These are phyloP conservation scores for Priceomyces carsonii DNA, from an alignment of 805 yeast genomes.

Conservation along the genomic window DNA sequence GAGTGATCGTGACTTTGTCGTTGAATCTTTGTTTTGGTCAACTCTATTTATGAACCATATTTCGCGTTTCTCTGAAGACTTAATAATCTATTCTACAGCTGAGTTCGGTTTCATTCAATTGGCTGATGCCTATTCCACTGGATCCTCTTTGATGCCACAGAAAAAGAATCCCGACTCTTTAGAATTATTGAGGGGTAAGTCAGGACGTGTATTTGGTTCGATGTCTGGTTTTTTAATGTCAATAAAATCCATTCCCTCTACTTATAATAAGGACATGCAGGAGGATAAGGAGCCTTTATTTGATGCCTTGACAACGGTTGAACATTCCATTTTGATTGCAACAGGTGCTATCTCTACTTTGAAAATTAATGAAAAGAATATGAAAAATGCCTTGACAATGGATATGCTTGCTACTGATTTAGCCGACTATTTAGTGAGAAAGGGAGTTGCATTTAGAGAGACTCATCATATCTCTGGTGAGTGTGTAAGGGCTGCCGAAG, in stretches of 20 bases:
- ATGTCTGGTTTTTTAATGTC: slow-evolving; percentile 96
- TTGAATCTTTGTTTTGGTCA: slow-evolving; percentile 94
- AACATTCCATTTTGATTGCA: slow-evolving; percentile 90
- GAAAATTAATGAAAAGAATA: slow-evolving; percentile 65
- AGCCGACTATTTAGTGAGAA: slow-evolving; percentile 96
- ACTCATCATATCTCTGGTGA: slow-evolving; percentile 99
- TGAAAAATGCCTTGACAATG: slow-evolving; percentile 91
- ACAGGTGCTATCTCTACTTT: slow-evolving; percentile 95
- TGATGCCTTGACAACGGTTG: slow-evolving; percentile 86
- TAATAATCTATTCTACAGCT: slow-evolving; percentile 94
- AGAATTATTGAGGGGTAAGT: slow-evolving; percentile 93
- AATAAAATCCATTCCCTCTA: slow-evolving; percentile 94
- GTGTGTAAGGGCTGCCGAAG: slow-evolving; percentile 92
- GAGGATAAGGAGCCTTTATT: slow-evolving; percentile 99
- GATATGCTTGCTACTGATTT: slow-evolving; percentile 99
- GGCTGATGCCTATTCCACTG: slow-evolving; percentile 98
- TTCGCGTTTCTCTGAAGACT: slow-evolving; percentile 91
- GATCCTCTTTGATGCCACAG: slow-evolving; percentile 98
- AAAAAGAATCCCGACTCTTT: slow-evolving; percentile 97
- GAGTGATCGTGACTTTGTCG: slow-evolving; percentile 95
- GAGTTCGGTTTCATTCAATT: slow-evolving; percentile 93
- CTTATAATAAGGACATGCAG: slow-evolving; percentile 97
- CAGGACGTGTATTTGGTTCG: slow-evolving; percentile 96
- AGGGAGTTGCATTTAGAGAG: slow-evolving; percentile 98
- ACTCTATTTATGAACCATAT: slow-evolving; percentile 93